Evolutionary conservation across 306 rosid genomes (phyloP).

Genomic region (Quercus bicolor): DNA sequence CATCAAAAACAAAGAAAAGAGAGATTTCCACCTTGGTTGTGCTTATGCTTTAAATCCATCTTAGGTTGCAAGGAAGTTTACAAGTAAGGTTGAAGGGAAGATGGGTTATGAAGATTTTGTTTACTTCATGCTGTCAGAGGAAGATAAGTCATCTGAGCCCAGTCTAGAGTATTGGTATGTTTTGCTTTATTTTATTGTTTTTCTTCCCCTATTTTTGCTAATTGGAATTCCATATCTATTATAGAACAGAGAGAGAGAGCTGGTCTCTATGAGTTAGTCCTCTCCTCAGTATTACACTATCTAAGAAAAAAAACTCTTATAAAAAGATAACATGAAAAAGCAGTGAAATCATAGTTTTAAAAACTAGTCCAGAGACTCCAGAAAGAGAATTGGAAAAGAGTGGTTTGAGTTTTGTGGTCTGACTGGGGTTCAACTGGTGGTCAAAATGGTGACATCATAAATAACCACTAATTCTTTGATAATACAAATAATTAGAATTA

Average conservation of each 20-base stretch:
- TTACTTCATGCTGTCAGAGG: slow-evolving; percentile 95
- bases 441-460: too few relatives aligned
- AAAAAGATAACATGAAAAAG: too few relatives aligned
- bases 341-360: too few relatives aligned
- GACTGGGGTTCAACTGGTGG: too few relatives aligned
- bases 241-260: neutral
- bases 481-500: too few relatives aligned
- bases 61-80: slow-evolving; percentile 93
- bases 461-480: too few relatives aligned
- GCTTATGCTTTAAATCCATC: slow-evolving; percentile 19
- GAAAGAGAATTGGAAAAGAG: too few relatives aligned
- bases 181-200: slow-evolving; percentile 3
- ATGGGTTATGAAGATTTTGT: slow-evolving; percentile 99
- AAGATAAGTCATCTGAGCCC: slow-evolving; percentile 94
- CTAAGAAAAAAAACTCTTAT: too few relatives aligned
- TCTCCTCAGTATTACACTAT: too few relatives aligned
- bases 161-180: slow-evolving; percentile 97
- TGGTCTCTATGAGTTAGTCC: neutral
- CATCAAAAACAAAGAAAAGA: neutral
- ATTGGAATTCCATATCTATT: neutral
- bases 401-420: too few relatives aligned
- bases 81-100: slow-evolving; percentile 88
- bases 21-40: neutral
- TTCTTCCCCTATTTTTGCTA: neutral
- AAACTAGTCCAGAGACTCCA: too few relatives aligned